Evolutionary conservation across 2,329 filamentous ascomycete species (phyloP).

Genomic region (Bipolaris bicolor): DNA sequence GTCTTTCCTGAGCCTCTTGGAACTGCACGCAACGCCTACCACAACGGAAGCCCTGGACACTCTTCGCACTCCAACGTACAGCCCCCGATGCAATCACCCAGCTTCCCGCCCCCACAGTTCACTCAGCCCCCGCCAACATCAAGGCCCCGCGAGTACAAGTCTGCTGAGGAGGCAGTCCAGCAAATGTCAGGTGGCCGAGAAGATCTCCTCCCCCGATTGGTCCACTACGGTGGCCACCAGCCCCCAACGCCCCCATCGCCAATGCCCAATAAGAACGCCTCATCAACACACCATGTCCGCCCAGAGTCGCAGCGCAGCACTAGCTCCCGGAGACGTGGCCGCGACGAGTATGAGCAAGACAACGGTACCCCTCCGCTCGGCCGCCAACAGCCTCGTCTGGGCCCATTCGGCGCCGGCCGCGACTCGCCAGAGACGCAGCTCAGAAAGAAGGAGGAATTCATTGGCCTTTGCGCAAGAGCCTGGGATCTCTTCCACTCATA

Average conservation of each 20-base stretch:
- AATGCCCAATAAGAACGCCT: slow-evolving; percentile 56
- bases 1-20: slow-evolving; percentile 85
- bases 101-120: slow-evolving; percentile 65
- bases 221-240: slow-evolving; percentile 94
- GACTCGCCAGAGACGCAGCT: slow-evolving; percentile 83
- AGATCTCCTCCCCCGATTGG: slow-evolving; percentile 88
- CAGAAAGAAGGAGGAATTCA: slow-evolving; percentile 91
- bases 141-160: slow-evolving; percentile 85
- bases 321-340: slow-evolving; percentile 73
- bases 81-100: slow-evolving; percentile 77
- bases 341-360: slow-evolving; percentile 89
- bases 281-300: slow-evolving; percentile 37
- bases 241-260: slow-evolving; percentile 90
- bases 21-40: slow-evolving; percentile 56
- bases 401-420: slow-evolving; percentile 79
- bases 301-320: slow-evolving; percentile 57
- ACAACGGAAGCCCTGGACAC: slow-evolving; percentile 68
- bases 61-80: slow-evolving; percentile 68
- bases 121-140: slow-evolving; percentile 58
- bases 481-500: slow-evolving; percentile 98
- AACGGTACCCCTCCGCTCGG: slow-evolving; percentile 85
- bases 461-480: slow-evolving; percentile 82
- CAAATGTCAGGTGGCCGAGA: slow-evolving; percentile 89
- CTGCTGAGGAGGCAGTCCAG: slow-evolving; percentile 92
- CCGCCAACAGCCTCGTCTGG: slow-evolving; percentile 57